Evolutionary conservation across 805 yeast genomes (phyloP).

Genomic region (Candida quercuum): DNA sequence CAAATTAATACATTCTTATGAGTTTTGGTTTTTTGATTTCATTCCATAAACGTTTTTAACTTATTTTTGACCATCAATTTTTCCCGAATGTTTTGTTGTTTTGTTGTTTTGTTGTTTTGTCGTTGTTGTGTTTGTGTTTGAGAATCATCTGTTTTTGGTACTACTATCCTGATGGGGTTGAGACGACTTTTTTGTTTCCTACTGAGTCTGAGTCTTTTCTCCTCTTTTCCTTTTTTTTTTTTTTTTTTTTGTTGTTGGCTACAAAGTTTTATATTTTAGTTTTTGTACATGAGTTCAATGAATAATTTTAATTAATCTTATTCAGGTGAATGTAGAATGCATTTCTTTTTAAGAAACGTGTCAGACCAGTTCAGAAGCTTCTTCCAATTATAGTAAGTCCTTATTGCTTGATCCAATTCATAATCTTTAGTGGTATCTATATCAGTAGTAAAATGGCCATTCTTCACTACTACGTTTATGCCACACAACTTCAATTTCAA

Average conservation of each 20-base stretch:
- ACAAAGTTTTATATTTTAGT: not conserved
- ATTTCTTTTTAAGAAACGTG: conserved; percentile 14
- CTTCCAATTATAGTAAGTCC: conserved; percentile 18
- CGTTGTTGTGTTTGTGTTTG: no score
- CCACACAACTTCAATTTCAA: conserved; percentile 12
- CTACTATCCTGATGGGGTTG: no score
- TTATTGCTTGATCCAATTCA: conserved; percentile 7
- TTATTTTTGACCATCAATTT: no score
- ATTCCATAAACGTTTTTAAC: no score
- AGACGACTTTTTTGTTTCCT: not conserved
- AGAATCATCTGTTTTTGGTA: no score
- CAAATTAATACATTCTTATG: no score
- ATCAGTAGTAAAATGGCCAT: conserved; percentile 11
- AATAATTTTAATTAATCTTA: no score
- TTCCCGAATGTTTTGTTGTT: no score
- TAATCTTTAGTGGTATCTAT: conserved; percentile 11
- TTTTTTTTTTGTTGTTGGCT: not conserved
- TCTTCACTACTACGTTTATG: conserved; percentile 7
- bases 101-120: not conserved
- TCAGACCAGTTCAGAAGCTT: conserved; percentile 18
- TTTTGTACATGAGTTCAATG: not conserved
- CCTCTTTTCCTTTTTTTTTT: not conserved
- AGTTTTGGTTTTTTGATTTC: no score
- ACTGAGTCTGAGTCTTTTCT: not conserved
- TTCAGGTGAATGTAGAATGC: conserved; percentile 3